These are phyloP conservation scores for Globisporangium middletonii DNA, from an alignment of 352 stramenopile genomes.

Conservation along the genomic window DNA sequence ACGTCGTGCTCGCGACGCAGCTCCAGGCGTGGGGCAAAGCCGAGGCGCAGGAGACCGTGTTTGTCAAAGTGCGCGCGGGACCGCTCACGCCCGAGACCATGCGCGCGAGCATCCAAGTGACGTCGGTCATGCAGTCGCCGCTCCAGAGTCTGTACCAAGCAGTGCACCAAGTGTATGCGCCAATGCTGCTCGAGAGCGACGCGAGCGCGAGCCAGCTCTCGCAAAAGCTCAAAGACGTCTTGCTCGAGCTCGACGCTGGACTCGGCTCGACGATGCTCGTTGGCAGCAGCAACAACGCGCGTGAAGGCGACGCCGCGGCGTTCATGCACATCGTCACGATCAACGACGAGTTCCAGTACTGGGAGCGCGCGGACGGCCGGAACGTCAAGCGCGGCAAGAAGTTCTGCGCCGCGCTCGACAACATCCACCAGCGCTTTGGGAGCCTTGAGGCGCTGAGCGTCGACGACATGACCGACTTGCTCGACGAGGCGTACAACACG, in stretches of 20 bases:
- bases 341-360: constrained; percentile 86
- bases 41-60: constrained; percentile 28
- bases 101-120: constrained; percentile 63
- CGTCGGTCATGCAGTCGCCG: constrained; percentile 57
- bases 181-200: constrained; percentile 57
- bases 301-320: constrained; percentile 16
- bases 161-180: constrained; percentile 80
- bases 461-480: constrained; percentile 79
- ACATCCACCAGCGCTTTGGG: constrained; percentile 73
- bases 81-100: constrained; percentile 68
- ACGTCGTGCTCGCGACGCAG: constrained; percentile 27
- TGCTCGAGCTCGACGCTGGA: constrained; percentile 66
- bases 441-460: constrained; percentile 52
- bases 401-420: constrained; percentile 76
- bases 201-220: constrained; percentile 41
- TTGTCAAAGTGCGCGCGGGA: constrained; percentile 50
- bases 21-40: constrained; percentile 8
- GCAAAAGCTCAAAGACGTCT: constrained; percentile 74
- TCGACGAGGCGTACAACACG: constrained; percentile 81
- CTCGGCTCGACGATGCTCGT: constrained; percentile 39
- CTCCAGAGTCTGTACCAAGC: constrained; percentile 76
- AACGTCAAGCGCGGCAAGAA: constrained; percentile 67
- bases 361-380: constrained; percentile 53
- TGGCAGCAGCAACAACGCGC: background rate
- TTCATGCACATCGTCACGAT: constrained; percentile 81